These are phyloP conservation scores for Gleditsia sinensis DNA, from an alignment of 306 rosid genomes.

Conservation along the genomic window DNA sequence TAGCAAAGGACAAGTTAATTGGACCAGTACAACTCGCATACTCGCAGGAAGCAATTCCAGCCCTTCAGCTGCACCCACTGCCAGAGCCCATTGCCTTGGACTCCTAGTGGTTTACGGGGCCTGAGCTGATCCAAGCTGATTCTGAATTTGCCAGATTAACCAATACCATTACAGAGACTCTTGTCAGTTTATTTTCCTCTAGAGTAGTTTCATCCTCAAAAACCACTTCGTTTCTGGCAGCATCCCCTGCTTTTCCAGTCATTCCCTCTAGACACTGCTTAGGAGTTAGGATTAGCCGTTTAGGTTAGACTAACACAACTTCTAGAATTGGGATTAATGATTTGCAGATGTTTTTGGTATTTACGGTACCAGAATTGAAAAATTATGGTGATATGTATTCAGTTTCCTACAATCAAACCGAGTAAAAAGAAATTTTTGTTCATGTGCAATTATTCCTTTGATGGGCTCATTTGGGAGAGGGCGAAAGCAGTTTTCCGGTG, in stretches of 20 bases:
- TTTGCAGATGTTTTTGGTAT: not conserved
- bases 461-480: no score
- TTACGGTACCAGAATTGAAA: not conserved
- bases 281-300: conserved; percentile 9
- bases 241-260: conserved; percentile 9
- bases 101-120: conserved; percentile 31
- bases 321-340: not conserved
- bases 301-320: not conserved
- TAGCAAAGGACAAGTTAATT: conserved; percentile 48
- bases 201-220: not conserved
- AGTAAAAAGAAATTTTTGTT: not conserved
- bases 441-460: not conserved
- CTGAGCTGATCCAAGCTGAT: not conserved
- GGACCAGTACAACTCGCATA: conserved; percentile 47
- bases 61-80: conserved; percentile 60
- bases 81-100: conserved; percentile 86
- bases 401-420: not conserved
- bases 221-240: not conserved
- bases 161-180: conserved; percentile 32
- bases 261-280: conserved; percentile 20
- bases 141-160: conserved; percentile 15
- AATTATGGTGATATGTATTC: not conserved
- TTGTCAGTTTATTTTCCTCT: conserved; percentile 33
- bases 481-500: no score
- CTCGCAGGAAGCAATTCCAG: conserved; percentile 57